Percentiles rank a stretch among this genome's conserved stretches.
Evolutionary conservation across 2,329 filamentous ascomycete species (phyloP).

Genomic region (Fusarium sp.): DNA sequence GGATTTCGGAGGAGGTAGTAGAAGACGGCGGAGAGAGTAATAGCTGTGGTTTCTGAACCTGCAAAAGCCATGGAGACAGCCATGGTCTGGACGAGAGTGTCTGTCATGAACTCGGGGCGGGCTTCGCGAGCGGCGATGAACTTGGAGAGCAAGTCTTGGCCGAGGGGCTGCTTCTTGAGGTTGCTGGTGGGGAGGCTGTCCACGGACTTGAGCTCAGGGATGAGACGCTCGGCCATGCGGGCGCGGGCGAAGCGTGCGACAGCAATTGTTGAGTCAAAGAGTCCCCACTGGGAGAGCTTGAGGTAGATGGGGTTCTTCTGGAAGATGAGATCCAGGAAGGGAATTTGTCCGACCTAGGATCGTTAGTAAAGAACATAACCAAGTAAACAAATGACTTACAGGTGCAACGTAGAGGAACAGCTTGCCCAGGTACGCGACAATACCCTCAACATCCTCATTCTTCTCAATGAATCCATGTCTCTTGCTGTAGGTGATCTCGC

Average conservation of each 20-base stretch:
- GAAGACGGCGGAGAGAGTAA: conserved; percentile 74
- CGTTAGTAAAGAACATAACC: not conserved
- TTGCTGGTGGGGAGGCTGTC: conserved; percentile 46
- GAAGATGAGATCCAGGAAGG: conserved; percentile 72
- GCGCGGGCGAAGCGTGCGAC: conserved; percentile 75
- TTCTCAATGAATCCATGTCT: conserved; percentile 78
- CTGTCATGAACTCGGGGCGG: conserved; percentile 75
- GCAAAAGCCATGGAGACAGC: conserved; percentile 78
- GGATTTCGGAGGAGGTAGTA: conserved; percentile 77
- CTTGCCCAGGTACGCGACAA: conserved; percentile 68
- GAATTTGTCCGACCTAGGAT: conserved; percentile 74
- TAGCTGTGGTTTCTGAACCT: conserved; percentile 82
- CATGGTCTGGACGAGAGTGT: conserved; percentile 73
- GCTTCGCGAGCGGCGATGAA: conserved; percentile 74
- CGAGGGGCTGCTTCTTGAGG: conserved; percentile 48
- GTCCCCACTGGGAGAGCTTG: conserved; percentile 70
- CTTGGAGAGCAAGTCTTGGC: conserved; percentile 72
- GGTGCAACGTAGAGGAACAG: conserved; percentile 77
- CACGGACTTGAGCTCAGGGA: conserved; percentile 48
- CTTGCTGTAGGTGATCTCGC: conserved; percentile 79
- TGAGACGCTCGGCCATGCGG: conserved; percentile 70
- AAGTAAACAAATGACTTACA: conserved; percentile 46
- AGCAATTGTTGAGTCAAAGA: conserved; percentile 74
- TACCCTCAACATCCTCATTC: conserved; percentile 78
- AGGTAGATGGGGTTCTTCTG: conserved; percentile 80